phyloP scores from a whole-genome alignment of 306 rosid genomes.

The Quercus variabilis region DNA sequence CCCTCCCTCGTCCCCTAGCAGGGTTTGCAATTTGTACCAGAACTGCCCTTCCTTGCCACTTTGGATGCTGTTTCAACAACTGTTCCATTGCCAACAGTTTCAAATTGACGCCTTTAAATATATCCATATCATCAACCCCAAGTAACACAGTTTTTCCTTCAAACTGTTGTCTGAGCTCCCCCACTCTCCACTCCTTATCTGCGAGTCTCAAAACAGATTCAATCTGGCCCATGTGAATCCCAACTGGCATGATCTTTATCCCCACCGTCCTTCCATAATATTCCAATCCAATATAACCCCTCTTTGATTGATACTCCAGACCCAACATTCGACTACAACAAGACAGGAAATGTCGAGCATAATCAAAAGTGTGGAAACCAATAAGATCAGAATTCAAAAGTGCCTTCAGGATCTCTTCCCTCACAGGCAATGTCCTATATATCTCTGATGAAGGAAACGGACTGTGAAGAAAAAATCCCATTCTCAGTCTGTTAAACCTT shows the following conservation, averaged over 20 bases:
- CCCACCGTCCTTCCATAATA: slow-evolving; percentile 65
- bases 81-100: slow-evolving; percentile 67
- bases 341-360: slow-evolving; percentile 72
- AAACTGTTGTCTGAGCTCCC: slow-evolving; percentile 46
- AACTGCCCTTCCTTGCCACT: slow-evolving; percentile 55
- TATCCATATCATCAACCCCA: slow-evolving; percentile 64
- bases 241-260: slow-evolving; percentile 67
- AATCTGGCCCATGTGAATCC: slow-evolving; percentile 71
- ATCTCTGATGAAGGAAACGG: slow-evolving; percentile 71
- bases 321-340: slow-evolving; percentile 74
- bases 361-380: slow-evolving; percentile 72
- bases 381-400: slow-evolving; percentile 61
- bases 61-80: slow-evolving; percentile 52
- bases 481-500: slow-evolving; percentile 57
- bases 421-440: slow-evolving; percentile 61
- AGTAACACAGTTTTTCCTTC: slow-evolving; percentile 52
- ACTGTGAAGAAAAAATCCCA: slow-evolving; percentile 67
- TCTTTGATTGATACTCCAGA: slow-evolving; percentile 60
- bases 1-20: slow-evolving; percentile 60
- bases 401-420: slow-evolving; percentile 69
- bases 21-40: slow-evolving; percentile 58
- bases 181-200: slow-evolving; percentile 55
- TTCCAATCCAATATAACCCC: slow-evolving; percentile 72
- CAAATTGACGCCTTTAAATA: slow-evolving; percentile 56
- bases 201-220: slow-evolving; percentile 46